Conservation (phyloP, 106 monocot genomes). For the Allium sativum region DNA sequence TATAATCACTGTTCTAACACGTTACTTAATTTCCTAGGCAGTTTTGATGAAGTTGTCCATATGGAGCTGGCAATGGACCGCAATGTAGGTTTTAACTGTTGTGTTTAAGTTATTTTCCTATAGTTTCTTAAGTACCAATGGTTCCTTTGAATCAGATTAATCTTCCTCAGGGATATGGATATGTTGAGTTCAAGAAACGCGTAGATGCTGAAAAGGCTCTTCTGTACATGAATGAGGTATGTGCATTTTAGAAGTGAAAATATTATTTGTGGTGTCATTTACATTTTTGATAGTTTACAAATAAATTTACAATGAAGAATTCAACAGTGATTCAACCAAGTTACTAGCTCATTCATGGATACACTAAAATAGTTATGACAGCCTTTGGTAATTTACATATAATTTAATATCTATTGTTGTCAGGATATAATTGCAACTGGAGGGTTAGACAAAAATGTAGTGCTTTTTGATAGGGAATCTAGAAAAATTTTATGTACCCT, state of each 20-base stretch:
- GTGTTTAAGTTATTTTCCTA: neutral
- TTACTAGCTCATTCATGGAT: no score
- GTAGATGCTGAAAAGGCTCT: slow-evolving; percentile 94
- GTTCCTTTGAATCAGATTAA: slow-evolving; percentile 46
- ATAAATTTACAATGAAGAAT: no score
- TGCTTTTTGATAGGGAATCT: no score
- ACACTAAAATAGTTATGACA: no score
- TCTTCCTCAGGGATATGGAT: slow-evolving; percentile 92
- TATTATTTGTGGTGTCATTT: no score
- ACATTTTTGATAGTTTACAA: no score
- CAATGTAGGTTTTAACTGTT: slow-evolving; percentile 37
- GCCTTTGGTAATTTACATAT: no score
- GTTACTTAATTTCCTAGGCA: slow-evolving; percentile 32
- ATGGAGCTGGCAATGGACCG: slow-evolving; percentile 87
- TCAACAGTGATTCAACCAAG: no score
- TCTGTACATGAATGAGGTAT: slow-evolving; percentile 95
- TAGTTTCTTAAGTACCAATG: neutral
- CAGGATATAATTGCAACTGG: no score
- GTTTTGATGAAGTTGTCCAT: slow-evolving; percentile 79
- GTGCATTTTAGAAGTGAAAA: slow-evolving; percentile 1
- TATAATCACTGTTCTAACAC: neutral
- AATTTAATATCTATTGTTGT: no score
- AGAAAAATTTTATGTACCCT: no score
- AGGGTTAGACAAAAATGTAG: no score
- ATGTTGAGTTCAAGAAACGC: slow-evolving; percentile 90